Evolutionary conservation across 179 eudicot species (phyloP).

Genomic region (Pouteria campechiana): DNA sequence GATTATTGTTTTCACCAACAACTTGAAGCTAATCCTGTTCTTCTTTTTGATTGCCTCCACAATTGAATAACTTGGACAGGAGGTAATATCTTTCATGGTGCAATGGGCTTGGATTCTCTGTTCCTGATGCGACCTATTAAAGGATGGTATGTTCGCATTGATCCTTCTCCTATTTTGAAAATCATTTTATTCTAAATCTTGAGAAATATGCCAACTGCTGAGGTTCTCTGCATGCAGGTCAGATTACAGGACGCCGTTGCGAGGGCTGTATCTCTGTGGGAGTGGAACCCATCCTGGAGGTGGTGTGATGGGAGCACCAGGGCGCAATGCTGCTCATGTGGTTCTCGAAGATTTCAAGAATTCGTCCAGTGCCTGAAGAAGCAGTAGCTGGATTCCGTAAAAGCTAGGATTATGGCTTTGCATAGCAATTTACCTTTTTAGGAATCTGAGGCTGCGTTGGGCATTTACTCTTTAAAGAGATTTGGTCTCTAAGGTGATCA

Average conservation of each 20-base stretch:
- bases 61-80: slow-evolving; percentile 51
- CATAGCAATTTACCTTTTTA: too few relatives aligned
- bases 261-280: slow-evolving; percentile 89
- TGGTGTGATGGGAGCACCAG: slow-evolving; percentile 98
- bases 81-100: slow-evolving; percentile 95
- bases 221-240: slow-evolving; percentile 42
- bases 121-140: slow-evolving; percentile 92
- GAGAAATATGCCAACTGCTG: not conserved
- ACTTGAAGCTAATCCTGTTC: too few relatives aligned
- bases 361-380: too few relatives aligned
- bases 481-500: too few relatives aligned
- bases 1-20: too few relatives aligned
- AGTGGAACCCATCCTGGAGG: slow-evolving; percentile 98
- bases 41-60: too few relatives aligned
- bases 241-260: slow-evolving; percentile 67
- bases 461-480: too few relatives aligned
- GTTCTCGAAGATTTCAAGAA: slow-evolving; percentile 53
- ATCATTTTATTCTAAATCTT: not conserved
- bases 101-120: slow-evolving; percentile 93
- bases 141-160: slow-evolving; percentile 55
- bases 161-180: not conserved
- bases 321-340: slow-evolving; percentile 78
- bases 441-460: too few relatives aligned
- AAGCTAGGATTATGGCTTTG: too few relatives aligned
- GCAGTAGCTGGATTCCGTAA: too few relatives aligned